Conservation (phyloP, 2,329 filamentous ascomycete genomes). For the Ophiognomonia clavigignenti-juglandacearum region DNA sequence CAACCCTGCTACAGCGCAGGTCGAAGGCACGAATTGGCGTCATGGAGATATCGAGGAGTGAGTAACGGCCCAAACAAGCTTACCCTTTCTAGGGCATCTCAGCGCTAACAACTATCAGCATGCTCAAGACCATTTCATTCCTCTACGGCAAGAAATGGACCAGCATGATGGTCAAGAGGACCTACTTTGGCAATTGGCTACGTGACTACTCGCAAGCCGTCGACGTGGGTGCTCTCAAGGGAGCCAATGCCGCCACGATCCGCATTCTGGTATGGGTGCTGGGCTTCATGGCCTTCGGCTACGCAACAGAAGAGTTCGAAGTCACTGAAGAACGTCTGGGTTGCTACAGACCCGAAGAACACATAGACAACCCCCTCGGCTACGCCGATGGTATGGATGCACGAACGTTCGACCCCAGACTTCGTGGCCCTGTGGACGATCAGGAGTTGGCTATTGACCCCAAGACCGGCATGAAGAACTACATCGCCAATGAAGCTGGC, state of each 20-base stretch:
- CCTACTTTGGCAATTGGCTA: slow-evolving; percentile 85
- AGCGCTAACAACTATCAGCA: slow-evolving; percentile 61
- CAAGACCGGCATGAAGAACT: slow-evolving; percentile 96
- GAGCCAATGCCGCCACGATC: slow-evolving; percentile 72
- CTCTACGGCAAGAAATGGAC: slow-evolving; percentile 83
- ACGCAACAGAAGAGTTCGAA: slow-evolving; percentile 82
- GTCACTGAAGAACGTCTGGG: slow-evolving; percentile 76
- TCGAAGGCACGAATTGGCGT: slow-evolving; percentile 66
- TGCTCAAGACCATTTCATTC: slow-evolving; percentile 72
- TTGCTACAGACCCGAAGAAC: slow-evolving; percentile 72
- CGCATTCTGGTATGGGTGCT: slow-evolving; percentile 75
- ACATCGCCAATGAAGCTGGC: slow-evolving; percentile 87
- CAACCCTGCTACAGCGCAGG: slow-evolving; percentile 32
- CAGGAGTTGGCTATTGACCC: slow-evolving; percentile 69
- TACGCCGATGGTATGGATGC: slow-evolving; percentile 88
- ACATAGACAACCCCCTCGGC: slow-evolving; percentile 74
- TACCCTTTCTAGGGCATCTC: slow-evolving; percentile 28
- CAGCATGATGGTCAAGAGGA: slow-evolving; percentile 68
- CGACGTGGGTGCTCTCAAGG: slow-evolving; percentile 75
- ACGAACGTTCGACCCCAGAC: slow-evolving; percentile 70
- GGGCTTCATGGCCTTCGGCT: slow-evolving; percentile 76
- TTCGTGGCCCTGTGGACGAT: slow-evolving; percentile 72
- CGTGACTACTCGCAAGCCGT: slow-evolving; percentile 81
- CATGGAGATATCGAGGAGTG: slow-evolving; percentile 49
- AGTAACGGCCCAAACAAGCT: neutral